Base-by-base conservation (phyloP, 164 flowering plant species). In the Vitis riparia region DNA sequence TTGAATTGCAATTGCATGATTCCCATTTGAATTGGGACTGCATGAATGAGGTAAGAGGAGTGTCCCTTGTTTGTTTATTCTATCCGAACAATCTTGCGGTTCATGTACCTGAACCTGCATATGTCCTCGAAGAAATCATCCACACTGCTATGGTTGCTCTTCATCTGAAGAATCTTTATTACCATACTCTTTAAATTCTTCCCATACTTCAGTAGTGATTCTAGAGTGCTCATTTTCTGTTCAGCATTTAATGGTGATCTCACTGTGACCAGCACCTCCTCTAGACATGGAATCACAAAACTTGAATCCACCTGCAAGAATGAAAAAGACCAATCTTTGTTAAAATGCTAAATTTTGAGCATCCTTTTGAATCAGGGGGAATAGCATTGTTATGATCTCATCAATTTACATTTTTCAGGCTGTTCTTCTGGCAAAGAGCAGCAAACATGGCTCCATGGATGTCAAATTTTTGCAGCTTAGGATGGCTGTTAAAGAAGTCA, bases 361-460 rank as follows among this genome's bases (percentile, higher is more conserved):
- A 12, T 14, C 30, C 10, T 48, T 59, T 27, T 1, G 9, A 47
- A 27, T 3, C 5, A 37, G 44, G 44, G 44, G 8, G 51, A 52
- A n/a, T n/a, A 53, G 13, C 47, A 32, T 55, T 8, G 47, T 48
- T 15, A 51, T 27, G 32, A 5, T 3, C 48, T 7, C 13, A 32
- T 59, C 68, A 29, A 51, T 88, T 80, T 52, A 93, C 98, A 76
- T 82, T 86, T 80, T 74, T 91, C 59, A 93, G 82, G 83, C 98
- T 91, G 80, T 90, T 86, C 80, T 84, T 90, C 65, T 91, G 97
- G 77, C 94, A 93, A 32, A 93, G 81, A 17, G 97, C 97, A 62
- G 97, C 98, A 80, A 93, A 93, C 98, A 93, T 90, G 60, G 98
- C 97, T 66, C 98, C 97, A 76, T 91, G 98, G 68, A 91, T 82